Base-by-base conservation (phyloP, 1,284 basidiomycete species). In the Mrakiaceae sp. region DNA sequence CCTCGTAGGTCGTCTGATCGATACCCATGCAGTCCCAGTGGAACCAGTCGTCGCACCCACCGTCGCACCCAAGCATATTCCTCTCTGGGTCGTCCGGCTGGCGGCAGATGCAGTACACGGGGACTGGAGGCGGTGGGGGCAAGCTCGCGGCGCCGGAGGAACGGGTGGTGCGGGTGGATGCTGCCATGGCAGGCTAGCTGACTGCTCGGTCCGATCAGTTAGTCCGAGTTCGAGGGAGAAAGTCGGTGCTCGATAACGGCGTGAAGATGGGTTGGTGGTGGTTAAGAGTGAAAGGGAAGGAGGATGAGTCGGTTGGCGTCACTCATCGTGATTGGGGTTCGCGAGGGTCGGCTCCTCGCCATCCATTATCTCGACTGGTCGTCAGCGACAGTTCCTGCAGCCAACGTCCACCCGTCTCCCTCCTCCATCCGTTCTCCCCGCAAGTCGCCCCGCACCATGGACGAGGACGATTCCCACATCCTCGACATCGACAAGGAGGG, bases 21-120 rank as follows among this genome's bases (percentile, higher is more conserved):
- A 65, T 10, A 3, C 43, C 49, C n/a, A 66, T 47, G 52, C 65
- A 66, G 42, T 62, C 61, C 56, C 56, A 58, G 39, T 66, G 65
- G 42, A 64, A 64, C 63, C 64, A 65, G n/a, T 65, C 60, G 39
- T 51, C 53, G 60, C 64, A 65, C 5, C 53, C 59, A n/a, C 58
- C 64, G 6, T 65, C 64, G 49, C 64, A 65, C 2, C 52, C 64
- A n/a, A 65, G 60, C 64, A 65, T 65, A n/a, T n/a, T 1, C 47
- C 60, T 14, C 6, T 55, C 16, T 4, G 10, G 7, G 9, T 65
- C 64, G 27, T 65, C 58, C 7, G 59, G 58, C 49, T 46, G n/a
- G 3, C 50, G 57, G n/a, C 61, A 66, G 44, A 59, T 51, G 50
- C 60, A 66, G 61, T 53, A 63, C 7, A 54, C 40, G 7, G 59